Evolutionary conservation across 768 basidiomycete species (phyloP).

Genomic region (Boletus coccyginus): DNA sequence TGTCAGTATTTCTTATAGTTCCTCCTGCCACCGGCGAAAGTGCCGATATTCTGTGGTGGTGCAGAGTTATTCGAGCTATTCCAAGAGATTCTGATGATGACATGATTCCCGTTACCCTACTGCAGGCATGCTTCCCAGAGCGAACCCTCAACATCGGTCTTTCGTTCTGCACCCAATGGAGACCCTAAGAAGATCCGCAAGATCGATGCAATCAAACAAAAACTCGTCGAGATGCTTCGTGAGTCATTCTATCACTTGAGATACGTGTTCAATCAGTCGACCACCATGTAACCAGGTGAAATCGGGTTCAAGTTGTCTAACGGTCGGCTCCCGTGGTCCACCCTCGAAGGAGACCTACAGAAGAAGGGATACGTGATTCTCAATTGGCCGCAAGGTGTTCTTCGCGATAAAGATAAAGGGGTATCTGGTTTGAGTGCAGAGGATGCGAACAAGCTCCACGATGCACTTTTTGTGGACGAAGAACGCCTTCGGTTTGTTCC

Average conservation of each 20-base stretch:
- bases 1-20: background rate
- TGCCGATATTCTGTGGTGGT: background rate
- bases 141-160: background rate
- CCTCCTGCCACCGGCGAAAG: too few relatives aligned
- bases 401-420: slow-evolving; percentile 5
- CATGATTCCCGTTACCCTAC: too few relatives aligned
- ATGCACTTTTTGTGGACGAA: slow-evolving; percentile 4
- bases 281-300: background rate
- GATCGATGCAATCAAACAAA: too few relatives aligned
- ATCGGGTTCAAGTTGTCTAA: slow-evolving; percentile 5
- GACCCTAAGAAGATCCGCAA: background rate
- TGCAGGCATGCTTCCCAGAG: background rate
- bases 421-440: slow-evolving; percentile 1
- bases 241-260: too few relatives aligned
- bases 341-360: slow-evolving; percentile 3
- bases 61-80: too few relatives aligned
- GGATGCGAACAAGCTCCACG: slow-evolving; percentile 2
- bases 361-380: background rate
- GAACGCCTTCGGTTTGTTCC: slow-evolving; percentile 1
- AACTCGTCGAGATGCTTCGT: too few relatives aligned
- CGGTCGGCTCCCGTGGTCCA: slow-evolving; percentile 9
- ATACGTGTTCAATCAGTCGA: too few relatives aligned
- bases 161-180: background rate
- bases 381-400: background rate
- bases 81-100: too few relatives aligned